These are phyloP conservation scores for Wickerhamiella alocasiicola DNA, from an alignment of 805 yeast species.

Conservation along the genomic window DNA sequence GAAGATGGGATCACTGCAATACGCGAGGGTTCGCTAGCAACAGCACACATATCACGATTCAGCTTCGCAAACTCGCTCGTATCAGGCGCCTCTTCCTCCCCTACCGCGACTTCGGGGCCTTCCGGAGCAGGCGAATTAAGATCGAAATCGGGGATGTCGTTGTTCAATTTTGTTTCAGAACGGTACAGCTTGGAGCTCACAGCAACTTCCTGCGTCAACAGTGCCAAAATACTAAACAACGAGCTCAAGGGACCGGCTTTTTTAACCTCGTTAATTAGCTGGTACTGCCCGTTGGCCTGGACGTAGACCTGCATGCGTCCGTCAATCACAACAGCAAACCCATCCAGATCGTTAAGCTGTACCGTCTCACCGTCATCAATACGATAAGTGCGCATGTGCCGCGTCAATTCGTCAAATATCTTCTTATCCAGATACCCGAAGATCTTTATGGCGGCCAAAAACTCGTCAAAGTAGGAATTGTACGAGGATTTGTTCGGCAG, in stretches of 20 bases:
- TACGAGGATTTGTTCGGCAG: slow-evolving; percentile 33
- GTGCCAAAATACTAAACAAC: slow-evolving; percentile 60
- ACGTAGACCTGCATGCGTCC: slow-evolving; percentile 62
- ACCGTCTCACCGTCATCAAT: slow-evolving; percentile 65
- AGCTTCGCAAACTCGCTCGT: slow-evolving; percentile 20
- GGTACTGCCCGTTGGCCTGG: slow-evolving; percentile 38
- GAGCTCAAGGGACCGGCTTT: slow-evolving; percentile 81
- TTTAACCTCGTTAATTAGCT: slow-evolving; percentile 64
- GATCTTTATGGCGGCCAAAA: slow-evolving; percentile 77
- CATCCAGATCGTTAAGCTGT: slow-evolving; percentile 58
- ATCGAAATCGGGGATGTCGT: slow-evolving; percentile 10
- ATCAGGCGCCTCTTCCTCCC: too few relatives aligned
- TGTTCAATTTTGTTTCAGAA: slow-evolving; percentile 3
- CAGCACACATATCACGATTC: slow-evolving; percentile 43
- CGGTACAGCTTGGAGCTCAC: slow-evolving; percentile 14
- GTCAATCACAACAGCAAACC: slow-evolving; percentile 86
- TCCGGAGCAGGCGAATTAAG: slow-evolving; percentile 3
- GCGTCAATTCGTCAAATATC: slow-evolving; percentile 85
- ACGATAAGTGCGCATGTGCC: slow-evolving; percentile 81
- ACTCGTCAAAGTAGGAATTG: slow-evolving; percentile 72
- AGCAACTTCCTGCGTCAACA: slow-evolving; percentile 44
- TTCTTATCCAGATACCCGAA: slow-evolving; percentile 86
- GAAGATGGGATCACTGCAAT: slow-evolving; percentile 84
- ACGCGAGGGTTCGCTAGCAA: slow-evolving; percentile 64
- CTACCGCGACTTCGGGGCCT: not conserved